Evolutionary conservation across 805 yeast genomes (phyloP).

Genomic region (Pichia rugopelliculosa): DNA sequence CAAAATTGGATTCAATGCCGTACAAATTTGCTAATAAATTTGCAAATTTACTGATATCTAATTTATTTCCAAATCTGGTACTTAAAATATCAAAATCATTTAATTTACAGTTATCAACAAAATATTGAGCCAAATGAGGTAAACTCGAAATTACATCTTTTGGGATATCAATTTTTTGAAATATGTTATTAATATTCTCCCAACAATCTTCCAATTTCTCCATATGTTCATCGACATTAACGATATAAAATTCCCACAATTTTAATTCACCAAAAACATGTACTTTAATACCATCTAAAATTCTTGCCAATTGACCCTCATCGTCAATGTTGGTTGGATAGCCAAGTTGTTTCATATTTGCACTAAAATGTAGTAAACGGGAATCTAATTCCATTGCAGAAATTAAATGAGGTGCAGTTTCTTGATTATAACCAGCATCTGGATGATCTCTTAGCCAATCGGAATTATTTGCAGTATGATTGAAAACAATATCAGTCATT

Average conservation of each 20-base stretch:
- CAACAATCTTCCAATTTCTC: conserved; percentile 33
- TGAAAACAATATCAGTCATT: conserved; percentile 87
- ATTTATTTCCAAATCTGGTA: conserved; percentile 42
- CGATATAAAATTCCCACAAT: conserved; percentile 85
- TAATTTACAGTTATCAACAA: conserved; percentile 33
- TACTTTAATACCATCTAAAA: conserved; percentile 61
- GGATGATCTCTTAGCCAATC: conserved; percentile 81
- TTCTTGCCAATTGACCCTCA: conserved; percentile 46
- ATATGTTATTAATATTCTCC: conserved; percentile 12
- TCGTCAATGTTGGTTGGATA: conserved; percentile 50
- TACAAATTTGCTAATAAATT: conserved; percentile 38
- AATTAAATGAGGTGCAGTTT: conserved; percentile 82
- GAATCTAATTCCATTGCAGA: conserved; percentile 82
- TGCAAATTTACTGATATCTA: conserved; percentile 46
- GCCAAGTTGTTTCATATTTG: conserved; percentile 45
- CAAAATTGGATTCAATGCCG: conserved; percentile 21
- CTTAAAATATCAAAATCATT: conserved; percentile 37
- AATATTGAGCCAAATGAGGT: conserved; percentile 44
- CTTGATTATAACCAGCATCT: conserved; percentile 78
- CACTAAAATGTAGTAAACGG: conserved; percentile 58
- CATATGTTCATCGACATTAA: conserved; percentile 44
- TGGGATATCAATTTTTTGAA: conserved; percentile 35
- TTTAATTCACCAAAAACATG: conserved; percentile 61
- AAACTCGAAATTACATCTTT: conserved; percentile 34
- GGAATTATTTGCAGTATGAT: conserved; percentile 91